A percentile compares a stretch with the other conserved stretches of the same genome.
These are phyloP conservation scores for Botrytis fragariae DNA, from an alignment of 2,329 filamentous ascomycete species.

Conservation along the genomic window DNA sequence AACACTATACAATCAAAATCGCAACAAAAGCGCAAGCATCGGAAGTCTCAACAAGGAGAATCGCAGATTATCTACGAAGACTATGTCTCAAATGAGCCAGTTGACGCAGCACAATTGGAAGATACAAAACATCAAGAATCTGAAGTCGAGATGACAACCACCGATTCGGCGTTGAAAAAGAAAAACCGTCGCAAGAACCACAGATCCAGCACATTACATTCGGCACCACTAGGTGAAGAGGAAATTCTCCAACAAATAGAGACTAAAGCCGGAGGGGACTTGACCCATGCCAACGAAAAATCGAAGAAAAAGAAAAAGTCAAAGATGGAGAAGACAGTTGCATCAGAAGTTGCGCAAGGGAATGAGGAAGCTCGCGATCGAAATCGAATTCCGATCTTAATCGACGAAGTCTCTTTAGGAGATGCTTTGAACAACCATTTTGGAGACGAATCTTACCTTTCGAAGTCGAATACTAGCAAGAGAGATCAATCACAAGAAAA, in stretches of 20 bases:
- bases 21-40: slow-evolving; percentile 7
- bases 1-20: not conserved
- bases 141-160: not conserved
- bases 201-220: not conserved
- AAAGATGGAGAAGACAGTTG: not conserved
- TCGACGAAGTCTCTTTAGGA: not conserved
- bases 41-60: not conserved
- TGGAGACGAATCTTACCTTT: not conserved
- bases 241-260: not conserved
- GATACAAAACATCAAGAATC: not conserved
- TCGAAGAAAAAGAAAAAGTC: not conserved
- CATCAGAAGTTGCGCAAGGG: not conserved
- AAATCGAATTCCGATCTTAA: not conserved
- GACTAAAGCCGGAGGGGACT: not conserved
- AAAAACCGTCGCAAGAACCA: not conserved
- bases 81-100: not conserved
- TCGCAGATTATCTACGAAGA: not conserved
- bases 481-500: not conserved
- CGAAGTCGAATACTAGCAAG: slow-evolving; percentile 3
- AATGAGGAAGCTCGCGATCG: not conserved
- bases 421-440: not conserved
- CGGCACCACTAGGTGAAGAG: not conserved
- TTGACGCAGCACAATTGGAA: not conserved
- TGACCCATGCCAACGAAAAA: not conserved
- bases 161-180: not conserved